These are phyloP conservation scores for Globisporangium abappressorium DNA, from an alignment of 352 stramenopile species.

Conservation along the genomic window DNA sequence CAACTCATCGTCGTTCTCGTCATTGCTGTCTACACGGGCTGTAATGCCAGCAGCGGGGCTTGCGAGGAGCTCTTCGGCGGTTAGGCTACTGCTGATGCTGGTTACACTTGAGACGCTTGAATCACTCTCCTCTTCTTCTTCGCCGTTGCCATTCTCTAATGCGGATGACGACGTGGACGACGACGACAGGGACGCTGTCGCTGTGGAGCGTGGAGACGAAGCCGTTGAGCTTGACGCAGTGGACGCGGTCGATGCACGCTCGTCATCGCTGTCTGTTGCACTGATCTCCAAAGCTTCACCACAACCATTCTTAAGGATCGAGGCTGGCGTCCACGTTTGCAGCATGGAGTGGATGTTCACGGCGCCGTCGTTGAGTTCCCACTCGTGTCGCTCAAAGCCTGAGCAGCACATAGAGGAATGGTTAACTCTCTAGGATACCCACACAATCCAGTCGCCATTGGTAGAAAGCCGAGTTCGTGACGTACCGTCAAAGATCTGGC, in stretches of 20 bases:
- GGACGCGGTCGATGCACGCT: not conserved
- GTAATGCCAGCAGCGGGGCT: not conserved
- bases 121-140: not conserved
- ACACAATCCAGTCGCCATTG: not conserved
- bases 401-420: not conserved
- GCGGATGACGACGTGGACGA: not conserved
- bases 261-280: slow-evolving; percentile 16
- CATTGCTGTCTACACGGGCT: not conserved
- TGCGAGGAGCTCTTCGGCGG: not conserved
- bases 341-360: slow-evolving; percentile 79
- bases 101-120: too few relatives aligned
- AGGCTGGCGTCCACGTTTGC: slow-evolving; percentile 29
- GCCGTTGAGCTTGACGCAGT: not conserved
- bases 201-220: not conserved
- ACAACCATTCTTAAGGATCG: slow-evolving; percentile 43
- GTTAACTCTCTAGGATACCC: not conserved
- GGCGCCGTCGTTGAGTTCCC: slow-evolving; percentile 71
- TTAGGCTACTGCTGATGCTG: too few relatives aligned
- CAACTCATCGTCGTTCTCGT: not conserved
- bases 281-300: slow-evolving; percentile 25
- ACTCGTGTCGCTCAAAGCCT: slow-evolving; percentile 54
- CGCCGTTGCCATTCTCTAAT: not conserved
- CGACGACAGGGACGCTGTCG: not conserved
- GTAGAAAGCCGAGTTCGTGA: not conserved
- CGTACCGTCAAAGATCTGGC: slow-evolving; percentile 54